Conservation (phyloP, 164 flowering plant genomes). For the Tinospora cordifolia region DNA sequence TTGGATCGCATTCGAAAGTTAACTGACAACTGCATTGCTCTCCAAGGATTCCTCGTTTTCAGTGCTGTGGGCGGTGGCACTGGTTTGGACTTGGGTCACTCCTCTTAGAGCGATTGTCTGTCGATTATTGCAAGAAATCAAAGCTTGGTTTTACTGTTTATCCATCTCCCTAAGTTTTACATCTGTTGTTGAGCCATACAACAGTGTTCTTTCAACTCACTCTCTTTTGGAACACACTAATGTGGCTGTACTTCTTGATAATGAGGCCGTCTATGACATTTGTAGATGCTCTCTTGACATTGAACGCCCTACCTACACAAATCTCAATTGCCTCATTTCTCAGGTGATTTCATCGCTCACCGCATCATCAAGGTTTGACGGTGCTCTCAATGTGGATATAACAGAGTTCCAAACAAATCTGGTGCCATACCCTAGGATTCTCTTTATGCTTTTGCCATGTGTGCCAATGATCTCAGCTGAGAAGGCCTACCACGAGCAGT, state of each 20-base stretch:
- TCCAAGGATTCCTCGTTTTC: conserved; percentile 74
- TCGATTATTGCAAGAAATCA: conserved; percentile 69
- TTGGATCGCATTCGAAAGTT: conserved; percentile 68
- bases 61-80: conserved; percentile 79
- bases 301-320: conserved; percentile 63
- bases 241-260: conserved; percentile 60
- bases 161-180: conserved; percentile 79
- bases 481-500: conserved; percentile 67
- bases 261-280: conserved; percentile 74
- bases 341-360: conserved; percentile 68
- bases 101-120: conserved; percentile 64
- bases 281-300: conserved; percentile 75
- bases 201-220: conserved; percentile 75
- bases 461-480: conserved; percentile 66
- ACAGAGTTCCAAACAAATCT: conserved; percentile 65
- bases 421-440: conserved; percentile 65
- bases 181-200: conserved; percentile 80
- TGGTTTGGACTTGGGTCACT: conserved; percentile 82
- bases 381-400: conserved; percentile 58
- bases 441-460: conserved; percentile 65
- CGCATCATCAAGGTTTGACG: conserved; percentile 62
- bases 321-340: conserved; percentile 53
- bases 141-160: conserved; percentile 74
- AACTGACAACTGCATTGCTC: conserved; percentile 78
- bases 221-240: conserved; percentile 76